phyloP scores from a whole-genome alignment of 768 basidiomycete genomes.

The Cyclocybe cylindracea region DNA sequence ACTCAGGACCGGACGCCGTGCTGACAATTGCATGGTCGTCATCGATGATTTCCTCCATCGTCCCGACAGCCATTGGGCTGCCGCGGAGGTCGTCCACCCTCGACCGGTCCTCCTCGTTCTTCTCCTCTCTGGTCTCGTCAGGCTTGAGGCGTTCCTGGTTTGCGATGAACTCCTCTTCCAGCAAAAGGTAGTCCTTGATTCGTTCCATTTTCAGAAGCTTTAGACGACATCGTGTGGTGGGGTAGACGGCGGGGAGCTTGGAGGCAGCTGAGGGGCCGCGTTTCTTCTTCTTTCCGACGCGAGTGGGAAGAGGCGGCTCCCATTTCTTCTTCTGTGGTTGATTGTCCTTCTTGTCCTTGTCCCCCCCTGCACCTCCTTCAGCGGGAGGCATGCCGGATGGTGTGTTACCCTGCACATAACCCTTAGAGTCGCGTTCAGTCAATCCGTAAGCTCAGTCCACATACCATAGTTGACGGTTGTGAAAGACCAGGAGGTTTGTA shows the following conservation, averaged over 20 bases:
- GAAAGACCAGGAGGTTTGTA: constrained; percentile 6
- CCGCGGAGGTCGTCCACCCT: constrained; percentile 94
- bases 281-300: constrained; percentile 96
- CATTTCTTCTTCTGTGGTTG: constrained; percentile 87
- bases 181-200: constrained; percentile 94
- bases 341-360: constrained; percentile 53
- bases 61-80: constrained; percentile 97
- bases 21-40: constrained; percentile 99
- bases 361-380: constrained; percentile 25
- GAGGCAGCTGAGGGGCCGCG: constrained; percentile 89
- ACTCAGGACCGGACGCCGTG: constrained; percentile 92
- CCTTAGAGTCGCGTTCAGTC: neutral
- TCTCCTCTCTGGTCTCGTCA: constrained; percentile 86
- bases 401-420: constrained; percentile 62
- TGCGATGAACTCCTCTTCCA: constrained; percentile 93
- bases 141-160: constrained; percentile 93
- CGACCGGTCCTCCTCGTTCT: constrained; percentile 92
- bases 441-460: constrained; percentile 7
- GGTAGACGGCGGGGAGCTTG: constrained; percentile 90
- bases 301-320: constrained; percentile 97
- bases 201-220: constrained; percentile 96
- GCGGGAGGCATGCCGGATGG: constrained; percentile 60
- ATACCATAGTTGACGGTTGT: constrained; percentile 25
- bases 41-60: constrained; percentile 96
- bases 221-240: constrained; percentile 93